Conservation (phyloP, 208 protist genomes). For the Paratrypanosoma confusum region DNA sequence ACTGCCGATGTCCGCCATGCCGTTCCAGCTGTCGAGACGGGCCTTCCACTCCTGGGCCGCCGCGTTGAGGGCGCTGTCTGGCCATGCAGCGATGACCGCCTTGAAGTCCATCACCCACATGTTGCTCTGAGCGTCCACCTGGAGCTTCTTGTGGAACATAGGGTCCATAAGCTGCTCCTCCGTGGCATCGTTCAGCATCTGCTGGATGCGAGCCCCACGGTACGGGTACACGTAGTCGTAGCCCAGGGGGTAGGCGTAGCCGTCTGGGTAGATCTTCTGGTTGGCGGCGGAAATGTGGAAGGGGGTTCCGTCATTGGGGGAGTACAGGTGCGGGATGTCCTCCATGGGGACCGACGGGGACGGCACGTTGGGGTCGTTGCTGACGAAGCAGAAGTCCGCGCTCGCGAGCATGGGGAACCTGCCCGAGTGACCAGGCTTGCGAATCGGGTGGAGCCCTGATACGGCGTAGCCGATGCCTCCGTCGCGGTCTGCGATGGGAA, state of each 20-base stretch:
- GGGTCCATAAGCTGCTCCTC: constrained; percentile 7
- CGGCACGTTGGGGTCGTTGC: constrained; percentile 4
- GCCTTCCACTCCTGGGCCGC: constrained; percentile 19
- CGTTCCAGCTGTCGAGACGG: constrained; percentile 27
- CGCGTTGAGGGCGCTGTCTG: constrained; percentile 1
- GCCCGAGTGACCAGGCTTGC: constrained; percentile 24
- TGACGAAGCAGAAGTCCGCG: too few relatives aligned
- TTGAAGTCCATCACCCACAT: constrained; percentile 21
- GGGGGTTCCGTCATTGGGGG: constrained; percentile 14
- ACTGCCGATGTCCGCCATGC: constrained; percentile 18
- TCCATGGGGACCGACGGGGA: constrained; percentile 12
- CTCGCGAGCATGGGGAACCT: constrained; percentile 27
- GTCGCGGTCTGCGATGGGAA: constrained; percentile 27
- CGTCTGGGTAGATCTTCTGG: constrained; percentile 31
- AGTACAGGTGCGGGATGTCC: constrained; percentile 26
- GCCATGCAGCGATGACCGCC: constrained; percentile 11
- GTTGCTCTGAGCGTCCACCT: constrained; percentile 39
- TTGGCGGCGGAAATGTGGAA: constrained; percentile 35
- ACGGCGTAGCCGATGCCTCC: constrained; percentile 50
- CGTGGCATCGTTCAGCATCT: constrained; percentile 17
- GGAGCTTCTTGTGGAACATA: constrained; percentile 20
- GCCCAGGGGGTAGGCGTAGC: constrained; percentile 34
- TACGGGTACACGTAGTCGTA: constrained; percentile 31
- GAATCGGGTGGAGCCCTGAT: constrained; percentile 27
- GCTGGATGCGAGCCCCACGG: constrained; percentile 27